Base-by-base conservation (phyloP, 306 rosid genomes). In the Fagus crenata region DNA sequence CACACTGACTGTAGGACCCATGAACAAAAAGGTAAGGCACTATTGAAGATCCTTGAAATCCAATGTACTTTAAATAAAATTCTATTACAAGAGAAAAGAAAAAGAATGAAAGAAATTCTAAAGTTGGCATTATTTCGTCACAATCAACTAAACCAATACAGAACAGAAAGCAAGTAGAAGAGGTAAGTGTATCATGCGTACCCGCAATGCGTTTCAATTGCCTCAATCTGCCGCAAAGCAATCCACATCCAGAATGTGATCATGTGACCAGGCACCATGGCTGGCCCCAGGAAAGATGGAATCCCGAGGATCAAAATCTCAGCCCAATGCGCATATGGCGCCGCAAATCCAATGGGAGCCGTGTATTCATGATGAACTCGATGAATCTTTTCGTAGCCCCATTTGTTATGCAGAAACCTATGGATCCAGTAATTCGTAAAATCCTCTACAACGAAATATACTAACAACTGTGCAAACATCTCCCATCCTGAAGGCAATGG, bases 311-410 rank as follows among this genome's bases (percentile, higher is more conserved):
- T 84, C 81, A 92, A 73, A 69, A 90, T n/a, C 86, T 93, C 97
- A 1, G 93, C 91, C 98, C 97, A 93, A 79, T 93, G 97, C 0
- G 97, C 93, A 60, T 91, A 87, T 2, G 97, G 97, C 18, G 97
- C 98, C 1, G 98, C 87, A 35, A 77, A 87, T 14, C 87, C 97
- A 58, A 89, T 75, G 18, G 97, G 98, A 76, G 97, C 83, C 70
- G 87, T 69, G 83, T 91, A 93, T 74, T 93, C 96, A 69, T 93
- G 98, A 74, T 93, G 98, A 28, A 90, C 89, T 32, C 82, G 69
- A 72, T 93, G 98, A 80, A 93, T 93, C 40, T 89, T 93, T 74
- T 91, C 96, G 70, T 79, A 93, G 0, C 90, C 93, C 96, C 97
- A 90, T 71, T 89, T 84, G 51, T 79, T 75, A 83, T 93, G 98